A percentile compares a stretch with the other conserved stretches of the same genome.
phyloP scores from a whole-genome alignment of 306 rosid species.

The Hylodesmum podocarpum region DNA sequence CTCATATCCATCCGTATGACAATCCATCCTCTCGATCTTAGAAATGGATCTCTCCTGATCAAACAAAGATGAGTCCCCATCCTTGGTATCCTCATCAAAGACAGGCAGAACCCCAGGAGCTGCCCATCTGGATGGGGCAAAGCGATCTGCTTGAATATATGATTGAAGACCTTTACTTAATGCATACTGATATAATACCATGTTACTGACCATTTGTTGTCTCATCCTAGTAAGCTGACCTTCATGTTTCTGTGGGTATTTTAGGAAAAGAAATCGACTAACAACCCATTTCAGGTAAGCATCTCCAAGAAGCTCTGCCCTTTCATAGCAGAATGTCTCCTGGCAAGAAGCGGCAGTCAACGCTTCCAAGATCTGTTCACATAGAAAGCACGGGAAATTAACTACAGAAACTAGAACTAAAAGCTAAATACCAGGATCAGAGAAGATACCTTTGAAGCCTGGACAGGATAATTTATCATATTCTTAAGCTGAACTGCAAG shows the following conservation, averaged over 20 bases:
- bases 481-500: slow-evolving; percentile 86
- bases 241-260: slow-evolving; percentile 96
- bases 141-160: slow-evolving; percentile 96
- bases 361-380: slow-evolving; percentile 91
- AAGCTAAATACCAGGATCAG: slow-evolving; percentile 30
- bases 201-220: slow-evolving; percentile 97
- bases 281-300: slow-evolving; percentile 98
- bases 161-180: slow-evolving; percentile 86
- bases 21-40: slow-evolving; percentile 43
- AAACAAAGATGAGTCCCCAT: slow-evolving; percentile 80
- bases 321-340: slow-evolving; percentile 98
- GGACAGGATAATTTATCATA: slow-evolving; percentile 70
- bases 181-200: slow-evolving; percentile 89
- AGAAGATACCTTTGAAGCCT: slow-evolving; percentile 65
- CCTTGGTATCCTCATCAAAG: slow-evolving; percentile 87
- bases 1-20: slow-evolving; percentile 42
- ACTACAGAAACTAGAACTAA: slow-evolving; percentile 20
- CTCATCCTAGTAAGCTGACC: slow-evolving; percentile 99
- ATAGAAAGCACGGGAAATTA: slow-evolving; percentile 23
- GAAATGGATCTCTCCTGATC: slow-evolving; percentile 53
- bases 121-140: slow-evolving; percentile 98
- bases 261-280: slow-evolving; percentile 91
- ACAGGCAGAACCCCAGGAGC: slow-evolving; percentile 99
- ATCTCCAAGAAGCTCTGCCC: slow-evolving; percentile 99
- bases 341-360: slow-evolving; percentile 99